Evolutionary conservation across 345 rosid genomes (phyloP).

Genomic region (Brassica juncea): DNA sequence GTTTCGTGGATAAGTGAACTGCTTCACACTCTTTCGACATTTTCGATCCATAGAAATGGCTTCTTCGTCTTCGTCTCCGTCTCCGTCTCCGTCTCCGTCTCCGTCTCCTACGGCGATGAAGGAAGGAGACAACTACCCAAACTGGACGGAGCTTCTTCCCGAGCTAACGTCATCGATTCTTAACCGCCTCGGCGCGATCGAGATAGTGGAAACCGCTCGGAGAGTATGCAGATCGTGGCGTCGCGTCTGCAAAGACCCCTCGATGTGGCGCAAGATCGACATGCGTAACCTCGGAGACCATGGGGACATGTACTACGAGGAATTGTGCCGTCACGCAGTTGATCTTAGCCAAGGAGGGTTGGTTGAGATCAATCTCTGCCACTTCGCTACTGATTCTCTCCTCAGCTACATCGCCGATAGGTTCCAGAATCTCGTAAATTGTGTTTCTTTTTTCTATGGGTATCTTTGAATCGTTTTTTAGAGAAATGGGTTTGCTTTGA

Average conservation of each 20-base stretch:
- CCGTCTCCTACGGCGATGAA: background rate
- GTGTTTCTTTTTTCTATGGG: background rate
- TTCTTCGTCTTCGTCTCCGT: background rate
- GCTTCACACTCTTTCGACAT: background rate
- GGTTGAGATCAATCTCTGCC: constrained; percentile 46
- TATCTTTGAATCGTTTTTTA: background rate
- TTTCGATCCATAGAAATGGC: background rate
- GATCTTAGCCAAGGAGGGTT: constrained; percentile 58
- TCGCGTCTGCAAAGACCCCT: constrained; percentile 1
- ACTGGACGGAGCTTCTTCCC: background rate
- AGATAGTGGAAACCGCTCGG: constrained; percentile 47
- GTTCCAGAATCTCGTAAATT: constrained; percentile 22
- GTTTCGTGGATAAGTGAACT: background rate
- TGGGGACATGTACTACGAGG: constrained; percentile 3
- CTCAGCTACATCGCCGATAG: constrained; percentile 51
- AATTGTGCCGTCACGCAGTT: constrained; percentile 51
- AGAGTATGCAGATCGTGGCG: constrained; percentile 48
- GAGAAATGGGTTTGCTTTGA: background rate
- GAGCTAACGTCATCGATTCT: constrained; percentile 42
- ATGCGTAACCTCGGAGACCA: background rate
- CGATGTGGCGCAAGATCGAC: constrained; percentile 4
- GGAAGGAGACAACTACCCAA: background rate
- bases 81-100: background rate
- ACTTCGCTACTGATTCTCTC: constrained; percentile 47
- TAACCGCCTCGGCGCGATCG: constrained; percentile 43